phyloP scores from a whole-genome alignment of 495 filamentous ascomycete species.

The Chaetomidium leptoderma region DNA sequence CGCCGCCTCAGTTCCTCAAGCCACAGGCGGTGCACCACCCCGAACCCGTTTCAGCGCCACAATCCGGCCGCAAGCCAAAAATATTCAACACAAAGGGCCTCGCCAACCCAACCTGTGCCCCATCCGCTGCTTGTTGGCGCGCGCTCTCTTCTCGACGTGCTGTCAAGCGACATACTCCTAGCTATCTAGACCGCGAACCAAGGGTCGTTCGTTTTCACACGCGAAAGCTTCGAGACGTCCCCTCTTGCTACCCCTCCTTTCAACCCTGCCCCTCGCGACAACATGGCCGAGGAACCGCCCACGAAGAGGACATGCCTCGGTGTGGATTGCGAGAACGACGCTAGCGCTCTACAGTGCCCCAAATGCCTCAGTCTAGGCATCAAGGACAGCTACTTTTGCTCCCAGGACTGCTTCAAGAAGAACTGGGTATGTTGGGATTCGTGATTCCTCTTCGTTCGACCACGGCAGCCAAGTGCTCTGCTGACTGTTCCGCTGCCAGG shows the following conservation, averaged over 20 bases:
- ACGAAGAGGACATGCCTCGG: slow-evolving; percentile 71
- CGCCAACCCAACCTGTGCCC: background rate
- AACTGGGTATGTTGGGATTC: slow-evolving; percentile 74
- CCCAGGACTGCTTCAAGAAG: slow-evolving; percentile 96
- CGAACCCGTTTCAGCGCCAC: slow-evolving; percentile 5
- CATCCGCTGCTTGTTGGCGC: background rate
- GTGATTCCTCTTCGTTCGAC: background rate
- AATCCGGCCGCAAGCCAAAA: slow-evolving; percentile 4
- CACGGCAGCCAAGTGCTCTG: background rate
- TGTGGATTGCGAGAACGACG: slow-evolving; percentile 75
- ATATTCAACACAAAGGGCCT: background rate
- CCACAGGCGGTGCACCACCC: background rate
- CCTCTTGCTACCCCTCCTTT: background rate
- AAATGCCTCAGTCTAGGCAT: slow-evolving; percentile 82
- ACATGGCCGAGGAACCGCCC: slow-evolving; percentile 46
- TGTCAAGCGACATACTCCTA: background rate
- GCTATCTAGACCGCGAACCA: background rate
- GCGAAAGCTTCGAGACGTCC: background rate
- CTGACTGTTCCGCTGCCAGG: slow-evolving; percentile 43
- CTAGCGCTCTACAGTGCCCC: slow-evolving; percentile 82
- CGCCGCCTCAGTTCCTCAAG: background rate
- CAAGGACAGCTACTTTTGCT: slow-evolving; percentile 93
- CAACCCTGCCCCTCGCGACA: background rate
- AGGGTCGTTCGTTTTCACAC: background rate
- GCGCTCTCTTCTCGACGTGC: background rate